A percentile compares a stretch with the other conserved stretches of the same genome.
phyloP scores from a whole-genome alignment of 306 rosid genomes.

The Adenanthera pavonina region DNA sequence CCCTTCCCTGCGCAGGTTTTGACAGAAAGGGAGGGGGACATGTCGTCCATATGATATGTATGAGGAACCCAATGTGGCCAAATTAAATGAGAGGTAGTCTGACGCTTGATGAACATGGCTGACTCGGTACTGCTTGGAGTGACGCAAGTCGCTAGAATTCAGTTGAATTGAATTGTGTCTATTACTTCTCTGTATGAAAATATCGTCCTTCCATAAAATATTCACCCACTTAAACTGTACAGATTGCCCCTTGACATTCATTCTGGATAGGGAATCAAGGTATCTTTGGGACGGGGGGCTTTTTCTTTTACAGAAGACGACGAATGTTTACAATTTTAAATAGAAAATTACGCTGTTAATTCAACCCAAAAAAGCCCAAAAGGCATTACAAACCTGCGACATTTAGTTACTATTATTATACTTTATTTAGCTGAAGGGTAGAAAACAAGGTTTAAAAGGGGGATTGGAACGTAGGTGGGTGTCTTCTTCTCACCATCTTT shows the following conservation, averaged over 20 bases:
- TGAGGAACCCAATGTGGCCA: neutral
- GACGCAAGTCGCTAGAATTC: slow-evolving; percentile 43
- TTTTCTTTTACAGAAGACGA: neutral
- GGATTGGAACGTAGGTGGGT: too few species aligned
- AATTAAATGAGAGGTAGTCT: slow-evolving; percentile 5
- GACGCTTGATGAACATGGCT: slow-evolving; percentile 18
- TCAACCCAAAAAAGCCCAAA: too few species aligned
- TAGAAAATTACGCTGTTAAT: neutral
- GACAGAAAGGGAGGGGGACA: slow-evolving; percentile 2
- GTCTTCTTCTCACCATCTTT: too few species aligned
- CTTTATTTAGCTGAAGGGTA: too few species aligned
- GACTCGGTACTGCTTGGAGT: slow-evolving; percentile 10
- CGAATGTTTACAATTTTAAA: neutral
- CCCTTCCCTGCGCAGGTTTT: slow-evolving; percentile 1
- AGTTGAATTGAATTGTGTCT: neutral
- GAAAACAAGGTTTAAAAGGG: too few species aligned
- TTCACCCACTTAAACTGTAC: slow-evolving; percentile 47
- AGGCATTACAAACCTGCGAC: too few species aligned
- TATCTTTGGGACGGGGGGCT: neutral
- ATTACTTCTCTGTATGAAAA: slow-evolving; percentile 36
- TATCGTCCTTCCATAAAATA: slow-evolving; percentile 8
- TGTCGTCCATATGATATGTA: slow-evolving; percentile 5
- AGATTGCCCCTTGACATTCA: slow-evolving; percentile 39
- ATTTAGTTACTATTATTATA: too few species aligned
- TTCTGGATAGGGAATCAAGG: slow-evolving; percentile 36